Conservation (phyloP, 1,284 basidiomycete species). For the Leccinum huronense region DNA sequence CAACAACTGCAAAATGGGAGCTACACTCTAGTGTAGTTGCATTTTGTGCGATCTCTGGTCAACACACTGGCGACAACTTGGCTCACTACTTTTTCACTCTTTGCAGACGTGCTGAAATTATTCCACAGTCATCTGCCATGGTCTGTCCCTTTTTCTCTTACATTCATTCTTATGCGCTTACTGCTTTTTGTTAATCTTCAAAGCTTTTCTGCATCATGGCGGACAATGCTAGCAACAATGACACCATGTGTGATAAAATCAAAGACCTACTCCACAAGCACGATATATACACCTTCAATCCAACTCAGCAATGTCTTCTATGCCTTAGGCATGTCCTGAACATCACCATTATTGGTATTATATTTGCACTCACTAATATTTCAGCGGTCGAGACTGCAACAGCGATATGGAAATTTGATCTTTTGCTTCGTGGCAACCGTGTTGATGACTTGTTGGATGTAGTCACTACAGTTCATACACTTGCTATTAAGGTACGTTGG, state of each 20-base stretch:
- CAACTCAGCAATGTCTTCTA: background rate
- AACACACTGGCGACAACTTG: background rate
- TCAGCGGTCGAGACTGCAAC: background rate
- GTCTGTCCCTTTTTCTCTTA: background rate
- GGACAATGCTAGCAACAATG: background rate
- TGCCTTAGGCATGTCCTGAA: background rate
- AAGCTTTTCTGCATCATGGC: background rate
- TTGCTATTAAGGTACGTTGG: background rate
- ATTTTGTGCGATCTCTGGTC: background rate
- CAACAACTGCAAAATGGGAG: background rate
- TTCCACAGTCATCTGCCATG: background rate
- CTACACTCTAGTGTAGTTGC: background rate
- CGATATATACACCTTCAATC: background rate
- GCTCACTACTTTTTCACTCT: background rate
- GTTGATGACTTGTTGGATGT: background rate
- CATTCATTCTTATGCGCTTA: background rate
- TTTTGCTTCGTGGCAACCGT: background rate
- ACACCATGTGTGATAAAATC: background rate
- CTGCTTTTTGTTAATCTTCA: background rate
- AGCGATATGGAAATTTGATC: background rate
- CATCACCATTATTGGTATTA: background rate
- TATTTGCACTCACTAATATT: background rate
- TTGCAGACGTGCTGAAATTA: background rate
- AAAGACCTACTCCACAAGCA: background rate
- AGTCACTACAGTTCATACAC: background rate